Evolutionary conservation across 139 green algal species (phyloP), one percentile per base, ranked within the genome.

Genomic region (Coelastrella sp.): DNA sequence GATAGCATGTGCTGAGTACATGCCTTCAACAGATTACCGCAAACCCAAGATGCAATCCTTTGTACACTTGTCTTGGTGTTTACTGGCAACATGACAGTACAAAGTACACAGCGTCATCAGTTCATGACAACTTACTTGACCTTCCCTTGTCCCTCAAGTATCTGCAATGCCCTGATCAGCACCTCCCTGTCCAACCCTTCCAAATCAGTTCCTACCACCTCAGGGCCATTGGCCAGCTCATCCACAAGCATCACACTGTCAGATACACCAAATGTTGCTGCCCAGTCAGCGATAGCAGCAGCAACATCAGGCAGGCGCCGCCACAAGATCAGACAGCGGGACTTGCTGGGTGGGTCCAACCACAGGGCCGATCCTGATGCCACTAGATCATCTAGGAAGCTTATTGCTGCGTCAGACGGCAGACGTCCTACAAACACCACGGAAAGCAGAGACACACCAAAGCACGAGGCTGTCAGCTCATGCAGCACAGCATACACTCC

Each of bases 201-300:
- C 53, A 83, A 19, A 51, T 72, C 75, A 38, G 91, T 96, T 3
- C 93, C 92, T 0, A 69, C 35, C 43, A 93, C 90, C 7, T 94
- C 93, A 37, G 93, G 85, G 1, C 92, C 91, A 1, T 41, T 30
- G 15, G 69, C 48, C 34, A 94, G 66, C 51, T 94, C 90, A 15
- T 94, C 88, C 35, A 94, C 19, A 13, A 89, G 92, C 80, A 95
- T 93, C 23, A 96, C 93, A 7, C 69, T 88, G 81, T 93, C 93
- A 57, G 86, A 83, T 41, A 95, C 66, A 32, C 90, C 93, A 15
- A 72, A 89, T 2, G 41, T 85, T 17, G 53, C 7, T 2, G 75
- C 75, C 75, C 75, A 81, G 32, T 6, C 23, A 17, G 73, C 73
- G 19, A 81, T 81, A 50, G 50, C 50, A 23, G 73, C 73, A 30